phyloP scores from a whole-genome alignment of 768 basidiomycete genomes.

The Cyclocybe aegerita region DNA sequence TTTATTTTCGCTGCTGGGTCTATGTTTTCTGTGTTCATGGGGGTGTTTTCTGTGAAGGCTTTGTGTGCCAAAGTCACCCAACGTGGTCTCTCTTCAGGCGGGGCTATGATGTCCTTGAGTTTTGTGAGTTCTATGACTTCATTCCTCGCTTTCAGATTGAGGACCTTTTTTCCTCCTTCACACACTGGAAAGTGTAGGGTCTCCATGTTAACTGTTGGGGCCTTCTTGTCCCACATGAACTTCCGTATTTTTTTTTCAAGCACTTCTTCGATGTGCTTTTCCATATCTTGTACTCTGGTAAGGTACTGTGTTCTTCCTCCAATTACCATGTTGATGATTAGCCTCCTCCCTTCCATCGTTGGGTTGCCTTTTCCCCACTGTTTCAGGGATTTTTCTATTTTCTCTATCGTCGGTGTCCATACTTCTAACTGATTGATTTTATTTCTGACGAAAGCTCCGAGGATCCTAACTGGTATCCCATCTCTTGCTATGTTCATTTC shows the following conservation, averaged over 20 bases:
- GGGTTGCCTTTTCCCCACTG: conserved; percentile 27
- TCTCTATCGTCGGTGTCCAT: conserved; percentile 28
- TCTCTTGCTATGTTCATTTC: conserved; percentile 27
- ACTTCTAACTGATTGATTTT: conserved; percentile 10
- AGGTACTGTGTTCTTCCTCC: too few species aligned
- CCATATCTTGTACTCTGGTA: too few species aligned
- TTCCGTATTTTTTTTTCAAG: too few species aligned
- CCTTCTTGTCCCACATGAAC: conserved; percentile 25
- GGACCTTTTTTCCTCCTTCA: conserved; percentile 22
- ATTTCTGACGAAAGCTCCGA: conserved; percentile 34
- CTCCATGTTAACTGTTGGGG: conserved; percentile 14
- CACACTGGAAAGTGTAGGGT: conserved; percentile 13
- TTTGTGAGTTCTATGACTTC: conserved; percentile 24
- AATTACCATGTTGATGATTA: conserved; percentile 18
- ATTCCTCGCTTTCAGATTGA: conserved; percentile 25
- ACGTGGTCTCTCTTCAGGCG: conserved; percentile 15
- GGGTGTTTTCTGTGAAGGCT: conserved; percentile 11
- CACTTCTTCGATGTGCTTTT: too few species aligned
- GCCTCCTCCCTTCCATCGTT: conserved; percentile 22
- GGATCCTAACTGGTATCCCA: conserved; percentile 22
- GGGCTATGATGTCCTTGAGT: conserved; percentile 23
- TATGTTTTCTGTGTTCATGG: neutral
- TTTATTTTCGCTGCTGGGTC: conserved; percentile 9
- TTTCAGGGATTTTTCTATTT: conserved; percentile 16
- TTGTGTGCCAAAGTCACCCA: conserved; percentile 29